Base-by-base conservation (phyloP, 495 filamentous ascomycete genomes). In the Daldinia caldariorum region DNA sequence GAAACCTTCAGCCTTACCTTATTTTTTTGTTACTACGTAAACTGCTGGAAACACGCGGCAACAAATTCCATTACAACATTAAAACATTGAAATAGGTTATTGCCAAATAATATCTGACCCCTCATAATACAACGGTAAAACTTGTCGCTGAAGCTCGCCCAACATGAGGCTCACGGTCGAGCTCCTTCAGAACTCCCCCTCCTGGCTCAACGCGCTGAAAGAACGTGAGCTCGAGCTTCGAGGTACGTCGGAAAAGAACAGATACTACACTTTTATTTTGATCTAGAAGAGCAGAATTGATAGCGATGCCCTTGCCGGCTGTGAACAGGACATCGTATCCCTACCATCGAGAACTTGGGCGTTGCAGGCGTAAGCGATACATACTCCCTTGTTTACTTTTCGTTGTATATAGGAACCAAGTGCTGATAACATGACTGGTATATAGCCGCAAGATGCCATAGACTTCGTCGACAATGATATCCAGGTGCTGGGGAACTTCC, bases 201-300 rank as follows among this genome's bases (percentile, higher is more conserved):
- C 93, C 79, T 99, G 97, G 88, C 91, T 97, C 76, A 98, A 98
- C 84, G 92, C 94, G 69, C 86, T 98, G 82, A 94, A 92, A 80
- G 95, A 99, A 84, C 92, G 96, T 76, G 96, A 99, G 87, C 87
- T 99, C 76, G 94, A 97, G 86, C 93, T 99, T 73, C 89, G 96
- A 98, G 96, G 96, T 99, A 89, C 90, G 93, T 94, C 87, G 90
- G 92, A 92, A 94, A 97, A 94, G 93, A 89, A 84, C 92, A 94
- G 94, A 94, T 96, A 90, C 93, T 97, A 91, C 93, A 93, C 90
- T 87, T 89, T 35, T 26, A 3, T 35, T 80, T 83, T 76, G 79
- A 80, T 74, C 78, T 79, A 82, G 77, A 66, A 82, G 90, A 90
- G 87, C 90, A 90, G 82, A 86, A 87, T 94, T 96, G 89, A 94